Evolutionary conservation across 139 green algal genomes (phyloP).

Genomic region (Protoeuglena noctilucae): DNA sequence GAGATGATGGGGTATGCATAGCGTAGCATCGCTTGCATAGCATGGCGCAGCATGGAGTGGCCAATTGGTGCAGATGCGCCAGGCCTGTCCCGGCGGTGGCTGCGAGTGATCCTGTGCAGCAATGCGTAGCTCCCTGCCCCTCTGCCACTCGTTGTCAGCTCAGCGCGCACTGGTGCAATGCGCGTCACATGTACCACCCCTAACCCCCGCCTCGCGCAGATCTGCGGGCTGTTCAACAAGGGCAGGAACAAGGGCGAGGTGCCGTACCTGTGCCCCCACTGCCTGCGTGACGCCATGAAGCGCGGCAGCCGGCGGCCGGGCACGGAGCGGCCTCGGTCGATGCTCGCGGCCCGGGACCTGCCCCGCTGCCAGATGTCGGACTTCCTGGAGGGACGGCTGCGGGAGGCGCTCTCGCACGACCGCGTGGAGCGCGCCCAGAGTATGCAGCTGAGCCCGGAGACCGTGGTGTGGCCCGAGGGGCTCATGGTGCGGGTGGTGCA

Average conservation of each 20-base stretch:
- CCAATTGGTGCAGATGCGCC: too few relatives aligned
- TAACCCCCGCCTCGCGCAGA: too few relatives aligned
- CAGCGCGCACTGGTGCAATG: too few relatives aligned
- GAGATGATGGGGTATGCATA: too few relatives aligned
- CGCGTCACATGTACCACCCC: too few relatives aligned
- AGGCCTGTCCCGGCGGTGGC: too few relatives aligned
- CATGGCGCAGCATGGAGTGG: too few relatives aligned
- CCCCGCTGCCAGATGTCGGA: constrained; percentile 55
- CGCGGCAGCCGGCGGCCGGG: constrained; percentile 11
- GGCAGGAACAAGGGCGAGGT: constrained; percentile 69
- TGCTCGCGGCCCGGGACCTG: constrained; percentile 78
- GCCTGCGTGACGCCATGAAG: constrained; percentile 45
- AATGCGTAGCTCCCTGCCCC: too few relatives aligned
- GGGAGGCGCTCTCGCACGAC: constrained; percentile 11
- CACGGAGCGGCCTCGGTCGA: constrained; percentile 52
- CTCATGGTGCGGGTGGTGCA: constrained; percentile 79
- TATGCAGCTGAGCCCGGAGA: constrained; percentile 15
- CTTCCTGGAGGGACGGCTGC: constrained; percentile 28
- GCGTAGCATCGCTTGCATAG: too few relatives aligned
- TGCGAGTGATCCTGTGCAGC: too few relatives aligned
- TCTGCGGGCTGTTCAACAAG: constrained; percentile 95
- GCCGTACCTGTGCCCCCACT: constrained; percentile 84
- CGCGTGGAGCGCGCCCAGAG: constrained; percentile 4
- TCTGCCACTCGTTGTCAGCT: too few relatives aligned
- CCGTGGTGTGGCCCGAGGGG: constrained; percentile 39